Evolutionary conservation across 495 filamentous ascomycete genomes (phyloP).

Genomic region (Coniosporium apollinis): DNA sequence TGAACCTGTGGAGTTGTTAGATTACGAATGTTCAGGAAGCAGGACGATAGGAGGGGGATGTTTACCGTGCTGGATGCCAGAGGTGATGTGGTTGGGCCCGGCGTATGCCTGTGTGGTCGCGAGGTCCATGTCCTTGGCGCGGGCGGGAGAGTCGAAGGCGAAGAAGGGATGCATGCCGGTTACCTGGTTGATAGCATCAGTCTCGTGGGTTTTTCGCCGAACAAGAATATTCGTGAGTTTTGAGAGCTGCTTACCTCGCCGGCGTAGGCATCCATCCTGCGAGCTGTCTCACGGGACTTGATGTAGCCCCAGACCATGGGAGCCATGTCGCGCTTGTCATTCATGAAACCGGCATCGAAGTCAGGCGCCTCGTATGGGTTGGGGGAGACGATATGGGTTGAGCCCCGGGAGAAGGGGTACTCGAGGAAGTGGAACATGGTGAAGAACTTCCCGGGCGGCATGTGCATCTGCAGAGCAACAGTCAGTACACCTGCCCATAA

Average conservation of each 20-base stretch:
- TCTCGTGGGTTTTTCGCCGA: no score
- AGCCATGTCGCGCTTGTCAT: constrained; percentile 66
- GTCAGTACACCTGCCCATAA: no score
- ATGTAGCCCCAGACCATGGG: constrained; percentile 80
- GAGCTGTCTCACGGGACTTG: constrained; percentile 67
- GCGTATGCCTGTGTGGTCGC: constrained; percentile 59
- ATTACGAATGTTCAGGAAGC: no score
- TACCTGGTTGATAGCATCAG: no score
- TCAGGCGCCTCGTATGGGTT: constrained; percentile 60
- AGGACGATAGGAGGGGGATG: not conserved
- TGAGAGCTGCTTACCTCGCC: constrained; percentile 57
- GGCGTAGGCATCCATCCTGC: constrained; percentile 61
- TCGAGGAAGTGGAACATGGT: constrained; percentile 79
- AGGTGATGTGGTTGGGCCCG: constrained; percentile 52
- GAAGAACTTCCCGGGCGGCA: constrained; percentile 65
- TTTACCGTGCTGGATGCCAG: constrained; percentile 46
- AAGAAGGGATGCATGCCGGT: constrained; percentile 41
- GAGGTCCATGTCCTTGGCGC: constrained; percentile 56
- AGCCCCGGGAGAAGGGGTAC: constrained; percentile 67
- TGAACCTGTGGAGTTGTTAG: constrained; percentile 15
- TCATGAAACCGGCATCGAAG: constrained; percentile 78
- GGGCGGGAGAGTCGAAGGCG: constrained; percentile 46
- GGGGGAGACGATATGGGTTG: constrained; percentile 50
- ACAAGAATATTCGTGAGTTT: no score
- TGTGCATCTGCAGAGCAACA: constrained; percentile 24